Evolutionary conservation across 257 asterid genomes (phyloP), one percentile per base, ranked within the genome.

Genomic region (Rehmannia glutinosa): DNA sequence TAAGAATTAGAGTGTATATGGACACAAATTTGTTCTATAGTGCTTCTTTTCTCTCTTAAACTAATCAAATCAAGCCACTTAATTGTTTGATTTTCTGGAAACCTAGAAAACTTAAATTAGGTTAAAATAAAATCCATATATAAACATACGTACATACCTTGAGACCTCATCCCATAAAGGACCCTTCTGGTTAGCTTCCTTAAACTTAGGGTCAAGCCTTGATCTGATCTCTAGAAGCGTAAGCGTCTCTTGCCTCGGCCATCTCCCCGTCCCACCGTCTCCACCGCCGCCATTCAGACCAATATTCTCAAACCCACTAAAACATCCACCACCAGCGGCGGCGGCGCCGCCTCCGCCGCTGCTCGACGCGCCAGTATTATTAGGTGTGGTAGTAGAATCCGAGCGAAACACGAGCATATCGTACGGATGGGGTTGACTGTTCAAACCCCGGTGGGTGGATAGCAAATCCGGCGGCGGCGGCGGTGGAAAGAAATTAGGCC

Each of bases 151-250:
- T n/a, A n/a, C n/a, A n/a, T n/a, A 93, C 99, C 96, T 91, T 43
- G 99, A 91, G 73, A 94, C 95, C 76, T 91, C 96, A 75, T 94
- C 97, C 99, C 99, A 94, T 59, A 94, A 68, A 8, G 96, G 99
- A 7, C 97, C 97, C 57, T 94, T 94, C 66, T 94, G 99, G 70
- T 85, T 91, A 46, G 97, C 96, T 70, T 94, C 99, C 64, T 94
- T 94, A 78, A 94, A 94, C 85, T 84, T 91, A 53, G 81, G 63
- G 79, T 94, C 97, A 33, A 94, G 93, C 68, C 86, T 81, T 61
- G 99, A 91, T 75, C 99, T 83, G 82, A 94, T 86, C 78, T 93
- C 97, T 7, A 93, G 96, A 20, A 93, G 98, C 4, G 87, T 83
- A 10, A 93, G 92, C 6, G 98, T 93, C 70, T 93, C 98, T 72